Conservation (phyloP, 2,329 filamentous ascomycete genomes). For the Hypoxylon rubiginosum region DNA sequence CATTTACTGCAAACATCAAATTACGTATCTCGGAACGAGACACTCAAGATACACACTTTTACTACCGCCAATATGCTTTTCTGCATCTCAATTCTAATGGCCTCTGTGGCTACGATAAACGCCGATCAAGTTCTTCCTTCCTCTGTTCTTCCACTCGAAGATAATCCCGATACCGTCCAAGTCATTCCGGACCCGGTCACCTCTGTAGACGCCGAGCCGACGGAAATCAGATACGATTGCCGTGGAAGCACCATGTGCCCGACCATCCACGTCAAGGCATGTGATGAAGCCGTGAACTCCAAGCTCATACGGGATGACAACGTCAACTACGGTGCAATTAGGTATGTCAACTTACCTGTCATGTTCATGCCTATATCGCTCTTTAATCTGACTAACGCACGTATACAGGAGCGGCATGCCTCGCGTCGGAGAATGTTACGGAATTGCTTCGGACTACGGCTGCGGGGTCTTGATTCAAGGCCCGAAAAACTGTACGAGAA, state of each 20-base stretch:
- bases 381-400: constrained; percentile 6
- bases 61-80: constrained; percentile 26
- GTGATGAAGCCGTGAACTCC: constrained; percentile 26
- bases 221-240: constrained; percentile 19
- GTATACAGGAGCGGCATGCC: constrained; percentile 24
- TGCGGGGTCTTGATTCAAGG: constrained; percentile 34
- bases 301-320: constrained; percentile 28
- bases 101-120: background rate
- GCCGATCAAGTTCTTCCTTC: background rate
- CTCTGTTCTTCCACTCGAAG: background rate
- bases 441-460: constrained; percentile 23
- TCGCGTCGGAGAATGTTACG: constrained; percentile 24
- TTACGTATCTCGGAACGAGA: background rate
- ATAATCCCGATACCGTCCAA: background rate
- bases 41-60: background rate
- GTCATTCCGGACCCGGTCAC: background rate
- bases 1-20: background rate
- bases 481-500: constrained; percentile 3
- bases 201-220: background rate
- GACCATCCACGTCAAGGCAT: constrained; percentile 19
- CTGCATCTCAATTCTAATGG: background rate
- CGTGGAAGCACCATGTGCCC: constrained; percentile 32
- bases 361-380: background rate
- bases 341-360: constrained; percentile 14
- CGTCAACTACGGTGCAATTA: constrained; percentile 26